Conservation (phyloP, 2,329 filamentous ascomycete genomes). For the Fusarium hainanense region DNA sequence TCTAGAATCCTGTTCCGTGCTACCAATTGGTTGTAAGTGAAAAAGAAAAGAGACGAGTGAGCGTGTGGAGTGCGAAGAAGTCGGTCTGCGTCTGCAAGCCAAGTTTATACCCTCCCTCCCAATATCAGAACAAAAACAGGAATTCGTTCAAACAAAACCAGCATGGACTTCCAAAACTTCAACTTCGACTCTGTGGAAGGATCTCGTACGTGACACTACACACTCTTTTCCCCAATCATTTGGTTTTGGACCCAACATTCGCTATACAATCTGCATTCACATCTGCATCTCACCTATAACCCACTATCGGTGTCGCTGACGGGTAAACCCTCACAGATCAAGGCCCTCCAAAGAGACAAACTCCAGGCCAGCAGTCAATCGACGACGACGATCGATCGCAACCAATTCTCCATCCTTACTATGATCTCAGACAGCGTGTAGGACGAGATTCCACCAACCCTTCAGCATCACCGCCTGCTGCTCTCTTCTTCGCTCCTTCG, state of each 20-base stretch:
- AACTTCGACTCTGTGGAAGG: conserved; percentile 53
- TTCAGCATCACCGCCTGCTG: conserved; percentile 50
- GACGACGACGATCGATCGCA: conserved; percentile 44
- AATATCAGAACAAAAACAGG: conserved; percentile 34
- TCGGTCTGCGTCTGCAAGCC: conserved; percentile 42
- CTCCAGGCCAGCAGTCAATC: conserved; percentile 35
- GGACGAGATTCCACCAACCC: conserved; percentile 32
- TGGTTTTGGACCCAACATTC: neutral
- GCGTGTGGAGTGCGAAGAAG: conserved; percentile 49
- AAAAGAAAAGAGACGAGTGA: conserved; percentile 33
- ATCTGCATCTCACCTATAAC: conserved; percentile 20
- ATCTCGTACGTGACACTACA: conserved; percentile 50
- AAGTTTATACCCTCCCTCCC: conserved; percentile 30
- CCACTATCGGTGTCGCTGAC: conserved; percentile 37
- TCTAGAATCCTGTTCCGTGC: conserved; percentile 47
- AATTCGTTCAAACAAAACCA: conserved; percentile 1
- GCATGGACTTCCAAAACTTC: conserved; percentile 54
- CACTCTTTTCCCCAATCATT: conserved; percentile 5
- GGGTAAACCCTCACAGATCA: conserved; percentile 34
- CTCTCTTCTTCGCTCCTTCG: conserved; percentile 52
- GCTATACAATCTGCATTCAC: neutral
- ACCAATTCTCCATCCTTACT: conserved; percentile 43
- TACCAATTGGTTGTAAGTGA: conserved; percentile 49
- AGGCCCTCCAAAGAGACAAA: conserved; percentile 41
- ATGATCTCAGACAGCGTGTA: conserved; percentile 43